phyloP scores from a whole-genome alignment of 2,329 filamentous ascomycete species.

The Colletotrichum navitas region DNA sequence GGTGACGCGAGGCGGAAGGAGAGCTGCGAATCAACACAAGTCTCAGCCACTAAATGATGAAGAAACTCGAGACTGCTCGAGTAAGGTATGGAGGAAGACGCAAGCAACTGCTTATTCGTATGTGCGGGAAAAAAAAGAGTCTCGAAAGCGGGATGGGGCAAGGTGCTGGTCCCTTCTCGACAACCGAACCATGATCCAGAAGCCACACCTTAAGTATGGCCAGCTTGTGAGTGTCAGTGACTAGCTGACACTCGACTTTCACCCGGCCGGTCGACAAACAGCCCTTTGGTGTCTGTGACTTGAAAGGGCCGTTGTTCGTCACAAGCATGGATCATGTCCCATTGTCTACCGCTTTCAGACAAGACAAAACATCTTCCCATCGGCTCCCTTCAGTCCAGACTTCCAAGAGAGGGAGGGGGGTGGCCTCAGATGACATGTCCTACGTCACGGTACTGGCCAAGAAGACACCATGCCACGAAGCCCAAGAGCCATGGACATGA shows the following conservation, averaged over 20 bases:
- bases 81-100: not conserved
- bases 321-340: constrained; percentile 41
- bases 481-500: constrained; percentile 22
- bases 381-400: constrained; percentile 5
- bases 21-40: constrained; percentile 9
- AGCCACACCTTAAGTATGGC: constrained; percentile 27
- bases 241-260: constrained; percentile 21
- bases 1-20: constrained; percentile 19
- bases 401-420: not conserved
- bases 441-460: constrained; percentile 19
- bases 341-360: constrained; percentile 27
- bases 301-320: constrained; percentile 28
- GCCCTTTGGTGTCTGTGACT: constrained; percentile 27
- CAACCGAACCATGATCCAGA: constrained; percentile 7
- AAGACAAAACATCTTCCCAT: constrained; percentile 25
- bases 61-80: constrained; percentile 33
- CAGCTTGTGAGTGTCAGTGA: constrained; percentile 33
- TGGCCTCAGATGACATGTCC: constrained; percentile 37
- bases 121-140: not conserved
- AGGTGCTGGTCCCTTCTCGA: not conserved
- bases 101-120: not conserved
- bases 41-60: constrained; percentile 13
- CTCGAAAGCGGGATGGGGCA: not conserved
- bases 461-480: constrained; percentile 17
- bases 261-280: constrained; percentile 33